Evolutionary conservation across 345 rosid genomes (phyloP).

Genomic region (Gossypium australe): DNA sequence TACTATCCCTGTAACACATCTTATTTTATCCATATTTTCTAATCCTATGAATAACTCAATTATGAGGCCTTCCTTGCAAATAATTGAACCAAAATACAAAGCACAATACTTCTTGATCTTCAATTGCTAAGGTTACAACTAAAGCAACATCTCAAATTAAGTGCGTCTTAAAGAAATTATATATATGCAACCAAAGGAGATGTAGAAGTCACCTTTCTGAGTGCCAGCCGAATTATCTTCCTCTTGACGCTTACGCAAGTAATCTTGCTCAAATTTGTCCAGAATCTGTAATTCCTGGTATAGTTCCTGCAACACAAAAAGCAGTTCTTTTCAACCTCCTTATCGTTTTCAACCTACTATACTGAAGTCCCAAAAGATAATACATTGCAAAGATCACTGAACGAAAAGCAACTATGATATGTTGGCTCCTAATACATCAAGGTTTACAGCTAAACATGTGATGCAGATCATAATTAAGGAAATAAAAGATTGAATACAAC

Average conservation of each 20-base stretch:
- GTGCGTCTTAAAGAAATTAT: background rate
- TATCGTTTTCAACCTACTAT: background rate
- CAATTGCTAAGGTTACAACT: background rate
- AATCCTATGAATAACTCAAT: background rate
- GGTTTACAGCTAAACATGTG: background rate
- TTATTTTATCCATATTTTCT: background rate
- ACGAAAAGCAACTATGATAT: background rate
- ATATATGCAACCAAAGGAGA: background rate
- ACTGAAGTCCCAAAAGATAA: background rate
- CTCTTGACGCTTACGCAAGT: slow-evolving; percentile 47
- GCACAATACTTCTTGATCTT: background rate
- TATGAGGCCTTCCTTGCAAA: background rate
- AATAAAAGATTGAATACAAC: background rate
- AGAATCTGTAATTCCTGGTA: slow-evolving; percentile 63
- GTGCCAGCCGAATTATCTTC: slow-evolving; percentile 29
- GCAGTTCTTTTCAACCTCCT: background rate
- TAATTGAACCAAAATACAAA: background rate
- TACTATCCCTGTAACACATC: background rate
- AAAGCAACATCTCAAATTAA: slow-evolving; percentile 4
- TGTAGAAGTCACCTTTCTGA: slow-evolving; percentile 43
- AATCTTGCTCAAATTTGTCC: slow-evolving; percentile 68
- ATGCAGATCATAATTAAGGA: background rate
- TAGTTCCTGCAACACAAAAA: slow-evolving; percentile 45
- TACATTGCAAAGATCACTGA: background rate
- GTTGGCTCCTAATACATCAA: background rate